Percentiles rank a stretch among this genome's conserved stretches.
Evolutionary conservation across 148 eudicot genomes (phyloP).

Genomic region (Arctostaphylos glauca): DNA sequence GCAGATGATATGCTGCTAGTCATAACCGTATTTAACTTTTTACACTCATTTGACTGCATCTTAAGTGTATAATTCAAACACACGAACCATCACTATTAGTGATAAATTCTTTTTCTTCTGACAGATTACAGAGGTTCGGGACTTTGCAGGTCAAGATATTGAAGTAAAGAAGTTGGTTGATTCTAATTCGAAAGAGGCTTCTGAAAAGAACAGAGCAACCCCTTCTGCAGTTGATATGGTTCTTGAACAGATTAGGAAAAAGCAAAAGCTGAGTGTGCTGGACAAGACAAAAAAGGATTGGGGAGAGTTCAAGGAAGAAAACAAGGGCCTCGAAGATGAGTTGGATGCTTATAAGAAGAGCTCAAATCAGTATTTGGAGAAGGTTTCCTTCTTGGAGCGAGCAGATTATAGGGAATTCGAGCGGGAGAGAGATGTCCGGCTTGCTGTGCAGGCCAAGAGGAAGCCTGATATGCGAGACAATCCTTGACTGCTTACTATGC

Average conservation of each 20-base stretch:
- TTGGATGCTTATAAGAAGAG: constrained; percentile 91
- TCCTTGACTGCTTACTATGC: constrained; percentile 23
- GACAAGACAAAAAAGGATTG: constrained; percentile 99
- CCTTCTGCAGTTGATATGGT: constrained; percentile 83
- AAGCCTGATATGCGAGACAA: constrained; percentile 66
- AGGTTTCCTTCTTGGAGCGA: constrained; percentile 74
- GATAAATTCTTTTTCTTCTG: constrained; percentile 21
- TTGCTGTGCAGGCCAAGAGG: constrained; percentile 74
- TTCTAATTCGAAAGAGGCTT: constrained; percentile 54
- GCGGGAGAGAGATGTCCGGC: constrained; percentile 86
- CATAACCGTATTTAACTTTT: constrained; percentile 18
- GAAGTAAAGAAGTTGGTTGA: constrained; percentile 76
- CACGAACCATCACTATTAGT: not conserved
- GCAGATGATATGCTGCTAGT: constrained; percentile 2
- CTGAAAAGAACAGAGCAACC: constrained; percentile 63
- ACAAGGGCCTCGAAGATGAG: constrained; percentile 80
- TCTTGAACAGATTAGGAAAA: constrained; percentile 91
- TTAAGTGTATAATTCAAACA: not conserved
- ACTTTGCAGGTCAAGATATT: constrained; percentile 85
- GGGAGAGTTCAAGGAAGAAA: constrained; percentile 92
- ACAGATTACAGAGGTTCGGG: constrained; percentile 77
- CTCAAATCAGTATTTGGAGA: constrained; percentile 88
- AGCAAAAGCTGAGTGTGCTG: constrained; percentile 84
- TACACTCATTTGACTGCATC: not conserved
- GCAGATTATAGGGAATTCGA: constrained; percentile 84